Evolutionary conservation across 768 basidiomycete genomes (phyloP).

Genomic region (Xerocomellus dryophilus): DNA sequence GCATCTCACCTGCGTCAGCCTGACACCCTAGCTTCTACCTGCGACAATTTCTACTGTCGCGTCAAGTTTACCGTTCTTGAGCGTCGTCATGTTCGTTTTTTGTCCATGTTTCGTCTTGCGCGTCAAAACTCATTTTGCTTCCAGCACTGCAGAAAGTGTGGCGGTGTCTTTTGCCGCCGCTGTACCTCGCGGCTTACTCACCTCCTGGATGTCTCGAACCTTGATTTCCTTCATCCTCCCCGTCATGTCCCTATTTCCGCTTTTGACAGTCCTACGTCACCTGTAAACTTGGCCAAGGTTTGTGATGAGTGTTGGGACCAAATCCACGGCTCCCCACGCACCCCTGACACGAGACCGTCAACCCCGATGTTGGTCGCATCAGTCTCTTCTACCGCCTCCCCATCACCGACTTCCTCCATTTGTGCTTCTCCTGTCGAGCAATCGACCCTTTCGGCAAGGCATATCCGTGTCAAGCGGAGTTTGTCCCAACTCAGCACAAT

Average conservation of each 20-base stretch:
- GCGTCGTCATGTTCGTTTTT: conserved; percentile 64
- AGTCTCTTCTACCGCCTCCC: conserved; percentile 28
- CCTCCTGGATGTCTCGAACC: conserved; percentile 70
- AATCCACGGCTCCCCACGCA: conserved; percentile 54
- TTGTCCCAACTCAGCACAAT: conserved; percentile 29
- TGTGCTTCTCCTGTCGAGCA: conserved; percentile 34
- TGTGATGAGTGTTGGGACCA: conserved; percentile 79
- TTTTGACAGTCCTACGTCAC: conserved; percentile 59
- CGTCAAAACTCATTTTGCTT: conserved; percentile 19
- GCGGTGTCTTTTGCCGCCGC: conserved; percentile 67
- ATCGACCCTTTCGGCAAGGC: conserved; percentile 18
- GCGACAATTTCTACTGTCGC: conserved; percentile 74
- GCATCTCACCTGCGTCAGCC: conserved; percentile 40
- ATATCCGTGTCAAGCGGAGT: conserved; percentile 24
- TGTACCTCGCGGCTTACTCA: conserved; percentile 60
- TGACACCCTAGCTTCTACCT: conserved; percentile 56
- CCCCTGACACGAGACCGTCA: conserved; percentile 39
- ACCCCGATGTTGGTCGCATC: conserved; percentile 39
- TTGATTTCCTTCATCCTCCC: conserved; percentile 70
- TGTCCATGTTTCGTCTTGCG: neutral
- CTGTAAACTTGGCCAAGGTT: conserved; percentile 57
- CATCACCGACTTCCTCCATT: conserved; percentile 35
- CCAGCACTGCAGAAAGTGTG: conserved; percentile 83
- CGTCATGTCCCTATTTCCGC: conserved; percentile 56
- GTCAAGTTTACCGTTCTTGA: conserved; percentile 64